These are phyloP conservation scores for Iberis amara DNA, from an alignment of 441 rosid genomes.

Conservation along the genomic window DNA sequence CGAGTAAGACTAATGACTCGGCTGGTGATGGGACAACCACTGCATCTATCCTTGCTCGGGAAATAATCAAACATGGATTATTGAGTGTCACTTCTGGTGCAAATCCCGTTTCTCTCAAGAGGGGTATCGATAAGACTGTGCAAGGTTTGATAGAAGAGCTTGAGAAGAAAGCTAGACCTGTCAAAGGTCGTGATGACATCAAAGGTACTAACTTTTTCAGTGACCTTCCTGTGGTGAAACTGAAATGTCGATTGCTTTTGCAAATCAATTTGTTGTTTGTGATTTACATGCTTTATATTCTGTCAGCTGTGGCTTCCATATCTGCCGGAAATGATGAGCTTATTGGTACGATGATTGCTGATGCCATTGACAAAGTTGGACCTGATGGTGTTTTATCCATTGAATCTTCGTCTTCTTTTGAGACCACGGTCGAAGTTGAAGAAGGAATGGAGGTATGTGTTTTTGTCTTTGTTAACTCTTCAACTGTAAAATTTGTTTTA, in stretches of 20 bases:
- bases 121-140: conserved; percentile 87
- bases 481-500: background rate
- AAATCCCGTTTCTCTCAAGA: conserved; percentile 83
- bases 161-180: conserved; percentile 77
- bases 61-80: conserved; percentile 77
- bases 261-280: background rate
- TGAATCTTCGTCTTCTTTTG: conserved; percentile 95
- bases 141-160: conserved; percentile 67
- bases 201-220: conserved; percentile 39
- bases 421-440: conserved; percentile 90
- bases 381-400: conserved; percentile 98
- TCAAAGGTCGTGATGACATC: conserved; percentile 84
- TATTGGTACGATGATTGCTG: conserved; percentile 88
- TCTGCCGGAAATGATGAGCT: conserved; percentile 96
- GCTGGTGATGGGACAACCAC: conserved; percentile 99
- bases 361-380: conserved; percentile 96
- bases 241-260: background rate
- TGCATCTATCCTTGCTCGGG: conserved; percentile 86
- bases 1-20: conserved; percentile 94
- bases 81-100: conserved; percentile 91
- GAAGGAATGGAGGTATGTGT: conserved; percentile 92
- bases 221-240: background rate
- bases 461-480: background rate
- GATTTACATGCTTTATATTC: background rate
- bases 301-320: conserved; percentile 77